Evolutionary conservation across 306 rosid species (phyloP), one percentile per base, ranked within the genome.

Genomic region (Ormosia emarginata): DNA sequence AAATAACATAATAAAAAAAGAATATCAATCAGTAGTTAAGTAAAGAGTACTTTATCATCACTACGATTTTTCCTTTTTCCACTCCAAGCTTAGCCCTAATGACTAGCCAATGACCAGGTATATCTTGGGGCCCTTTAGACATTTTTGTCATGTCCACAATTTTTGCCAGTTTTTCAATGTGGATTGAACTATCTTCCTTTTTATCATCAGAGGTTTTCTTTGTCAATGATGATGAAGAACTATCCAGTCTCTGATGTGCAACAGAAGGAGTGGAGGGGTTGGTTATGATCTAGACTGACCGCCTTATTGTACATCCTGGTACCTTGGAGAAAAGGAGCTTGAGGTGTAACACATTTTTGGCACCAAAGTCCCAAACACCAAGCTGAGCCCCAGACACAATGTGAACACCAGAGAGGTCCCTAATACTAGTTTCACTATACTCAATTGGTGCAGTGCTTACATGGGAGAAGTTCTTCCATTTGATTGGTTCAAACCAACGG

Each of bases 371-470:
- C 98, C 99, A 95, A 47, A 95, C 99, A 55, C 99, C 97, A 15
- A 96, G 97, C 87, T 96, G 99, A 5, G 98, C 97, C 2, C 99
- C 99, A 0, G 99, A 93, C 83, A 96, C 99, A 67, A 96, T 91
- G 84, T 92, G 92, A 79, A 93, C 99, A 61, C 99, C 99, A 30
- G 98, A 93, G 57, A 96, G 95, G 90, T 96, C 98, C 1, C 99
- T 98, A 3, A 96, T 96, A 82, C 85, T 88, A 30, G 99, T 89
- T 76, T 94, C 99, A 4, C 92, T 87, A 69, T 87, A 86, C 87
- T 95, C 98, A 61, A 95, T 96, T 1, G 98, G 99, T 17, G 99
- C 98, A 2, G 99, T 96, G 91, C 99, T 95, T 69, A 95, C 99
- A 17, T 95, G 98, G 74, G 99, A 95, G 90, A 95, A 95, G 87